phyloP scores from a whole-genome alignment of 495 filamentous ascomycete species.

The Xylaria scruposa region DNA sequence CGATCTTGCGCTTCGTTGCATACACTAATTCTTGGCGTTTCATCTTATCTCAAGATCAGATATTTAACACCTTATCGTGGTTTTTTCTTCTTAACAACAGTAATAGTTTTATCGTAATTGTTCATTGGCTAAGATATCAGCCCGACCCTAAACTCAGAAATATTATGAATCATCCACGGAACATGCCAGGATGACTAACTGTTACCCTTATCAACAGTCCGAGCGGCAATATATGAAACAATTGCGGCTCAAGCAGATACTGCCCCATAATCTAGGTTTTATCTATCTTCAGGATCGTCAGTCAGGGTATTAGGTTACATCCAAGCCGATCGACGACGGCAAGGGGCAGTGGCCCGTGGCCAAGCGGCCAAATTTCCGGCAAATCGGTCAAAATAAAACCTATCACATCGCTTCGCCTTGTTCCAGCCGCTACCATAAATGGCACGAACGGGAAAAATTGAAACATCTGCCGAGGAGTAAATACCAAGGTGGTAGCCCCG shows the following conservation, averaged over 20 bases:
- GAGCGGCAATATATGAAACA: not conserved
- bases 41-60: not conserved
- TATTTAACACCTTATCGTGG: not conserved
- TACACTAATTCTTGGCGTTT: not conserved
- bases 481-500: constrained; percentile 9
- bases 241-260: constrained; percentile 4
- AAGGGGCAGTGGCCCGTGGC: not conserved
- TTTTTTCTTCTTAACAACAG: not conserved
- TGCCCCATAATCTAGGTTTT: not conserved
- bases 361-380: not conserved
- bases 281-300: not conserved
- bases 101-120: not conserved
- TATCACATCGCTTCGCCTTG: not conserved
- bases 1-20: not conserved
- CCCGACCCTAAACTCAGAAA: not conserved
- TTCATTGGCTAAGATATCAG: not conserved
- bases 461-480: constrained; percentile 11
- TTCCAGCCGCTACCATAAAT: not conserved
- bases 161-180: not conserved
- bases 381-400: not conserved
- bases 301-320: not conserved
- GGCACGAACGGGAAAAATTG: not conserved
- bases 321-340: not conserved
- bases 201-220: not conserved
- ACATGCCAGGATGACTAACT: not conserved